Base-by-base conservation (phyloP, 345 rosid species). In the Pistacia integerrima region DNA sequence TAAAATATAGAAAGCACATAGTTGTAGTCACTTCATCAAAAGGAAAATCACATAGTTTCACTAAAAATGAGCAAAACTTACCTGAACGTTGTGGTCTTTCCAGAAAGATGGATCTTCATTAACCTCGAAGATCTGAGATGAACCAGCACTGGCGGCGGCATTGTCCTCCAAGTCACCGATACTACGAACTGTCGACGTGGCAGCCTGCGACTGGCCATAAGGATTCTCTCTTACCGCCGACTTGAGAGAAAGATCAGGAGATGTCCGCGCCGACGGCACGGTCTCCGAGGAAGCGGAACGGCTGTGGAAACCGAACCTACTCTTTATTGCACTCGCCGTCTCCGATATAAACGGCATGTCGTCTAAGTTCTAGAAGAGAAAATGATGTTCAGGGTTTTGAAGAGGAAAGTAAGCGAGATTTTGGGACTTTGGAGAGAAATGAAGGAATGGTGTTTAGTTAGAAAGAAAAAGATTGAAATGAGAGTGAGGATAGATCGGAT, bases 71-170 rank as follows among this genome's bases (percentile, higher is more conserved):
- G n/a, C 1, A 30, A 41, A 28, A 49, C 59, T 44, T 18, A 88
- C 99, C 95, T 97, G 99, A 25, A 97, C 98, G 71, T 97, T 97
- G 76, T 87, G 97, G 51, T 97, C 99, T 83, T 90, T 90, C 98
- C 98, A 94, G 81, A 97, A 91, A 11, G 97, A 88, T 1, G 98
- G 97, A 83, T 92, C 98, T 66, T 97, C 97, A n/a, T 65, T 67
- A 76, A 94, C 80, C 78, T 94, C 98, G 61, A 90, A 94, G 77
- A 90, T 86, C 65, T 79, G 94, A 51, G 87, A 82, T 54, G 86
- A 71, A 36, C 77, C 86, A 49, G 65, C 17, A 65, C 1, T 72
- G 41, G 20, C 83, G 1, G 58, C 84, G 51, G 75, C 81, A 22
- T 78, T 85, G 28, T 82, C 88, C 20, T 94, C 92, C 78, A 79